Evolutionary conservation across 371 early-diverging fungal species (phyloP).

Genomic region (Nematocida minor): DNA sequence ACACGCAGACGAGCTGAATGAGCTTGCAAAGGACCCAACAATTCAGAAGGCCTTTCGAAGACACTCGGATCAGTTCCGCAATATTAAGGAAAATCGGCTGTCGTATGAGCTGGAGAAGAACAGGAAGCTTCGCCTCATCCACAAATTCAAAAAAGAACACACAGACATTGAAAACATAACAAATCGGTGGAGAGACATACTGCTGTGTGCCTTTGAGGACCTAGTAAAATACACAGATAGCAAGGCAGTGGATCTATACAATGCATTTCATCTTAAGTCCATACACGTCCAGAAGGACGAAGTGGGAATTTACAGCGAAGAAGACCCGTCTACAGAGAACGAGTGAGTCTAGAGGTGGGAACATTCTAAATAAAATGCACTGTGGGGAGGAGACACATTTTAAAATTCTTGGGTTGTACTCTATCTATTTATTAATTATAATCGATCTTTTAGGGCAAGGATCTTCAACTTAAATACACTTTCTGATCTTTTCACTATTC

Average conservation of each 20-base stretch:
- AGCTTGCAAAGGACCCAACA: background rate
- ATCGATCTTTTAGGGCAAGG: too few species aligned
- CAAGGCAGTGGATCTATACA: background rate
- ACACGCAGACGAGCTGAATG: background rate
- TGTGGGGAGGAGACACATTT: too few species aligned
- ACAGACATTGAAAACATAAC: background rate
- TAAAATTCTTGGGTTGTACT: too few species aligned
- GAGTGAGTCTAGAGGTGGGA: background rate
- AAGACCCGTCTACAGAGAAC: background rate
- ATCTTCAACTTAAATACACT: too few species aligned
- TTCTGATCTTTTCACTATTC: too few species aligned
- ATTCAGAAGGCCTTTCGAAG: background rate
- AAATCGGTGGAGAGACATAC: constrained; percentile 19
- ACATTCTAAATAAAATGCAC: too few species aligned
- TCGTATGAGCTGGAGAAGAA: constrained; percentile 10
- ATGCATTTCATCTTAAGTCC: background rate
- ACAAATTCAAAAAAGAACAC: background rate
- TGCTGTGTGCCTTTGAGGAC: constrained; percentile 19
- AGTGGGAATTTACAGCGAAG: background rate
- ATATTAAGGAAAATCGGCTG: background rate
- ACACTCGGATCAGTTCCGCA: constrained; percentile 24
- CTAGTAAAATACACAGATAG: background rate
- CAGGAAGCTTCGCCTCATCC: background rate
- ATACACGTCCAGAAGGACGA: constrained; percentile 7
- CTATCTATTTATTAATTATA: too few species aligned